phyloP scores from a whole-genome alignment of 257 asterid genomes.

The Cruciata laevipes region DNA sequence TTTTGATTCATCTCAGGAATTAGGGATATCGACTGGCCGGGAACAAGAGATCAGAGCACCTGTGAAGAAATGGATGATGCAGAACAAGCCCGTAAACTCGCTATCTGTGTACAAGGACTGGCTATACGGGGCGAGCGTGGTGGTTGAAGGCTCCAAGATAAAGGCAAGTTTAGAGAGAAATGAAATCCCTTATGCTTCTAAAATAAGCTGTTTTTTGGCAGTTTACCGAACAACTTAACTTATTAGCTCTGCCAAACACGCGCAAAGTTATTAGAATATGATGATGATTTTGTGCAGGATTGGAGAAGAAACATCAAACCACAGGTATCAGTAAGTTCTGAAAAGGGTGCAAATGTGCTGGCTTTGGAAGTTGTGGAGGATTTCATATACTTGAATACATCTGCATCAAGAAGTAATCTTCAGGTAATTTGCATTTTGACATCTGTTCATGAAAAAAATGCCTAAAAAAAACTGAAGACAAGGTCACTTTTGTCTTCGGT shows the following conservation, averaged over 20 bases:
- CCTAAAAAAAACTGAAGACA: neutral
- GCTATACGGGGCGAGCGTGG: conserved; percentile 54
- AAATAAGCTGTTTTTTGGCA: neutral
- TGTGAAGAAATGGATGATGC: conserved; percentile 64
- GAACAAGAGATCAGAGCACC: conserved; percentile 74
- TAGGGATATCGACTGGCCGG: conserved; percentile 46
- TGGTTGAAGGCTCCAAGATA: conserved; percentile 60
- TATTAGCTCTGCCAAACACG: no score
- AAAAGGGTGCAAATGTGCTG: conserved; percentile 54
- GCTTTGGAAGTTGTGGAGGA: conserved; percentile 97
- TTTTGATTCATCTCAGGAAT: conserved; percentile 35
- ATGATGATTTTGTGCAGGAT: conserved; percentile 34
- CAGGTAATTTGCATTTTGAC: conserved; percentile 42
- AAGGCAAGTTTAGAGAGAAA: conserved; percentile 38
- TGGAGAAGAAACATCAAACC: conserved; percentile 69
- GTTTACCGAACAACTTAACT: no score
- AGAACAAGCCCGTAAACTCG: conserved; percentile 62
- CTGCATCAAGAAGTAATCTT: conserved; percentile 56
- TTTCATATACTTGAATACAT: conserved; percentile 60
- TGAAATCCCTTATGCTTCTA: neutral
- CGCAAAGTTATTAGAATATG: neutral
- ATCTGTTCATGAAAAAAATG: neutral
- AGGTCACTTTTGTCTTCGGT: no score
- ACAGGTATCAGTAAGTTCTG: conserved; percentile 47
- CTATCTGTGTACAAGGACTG: conserved; percentile 65